Base-by-base conservation (phyloP, 1,284 basidiomycete species). In the Cystobasidium slooffiae region DNA sequence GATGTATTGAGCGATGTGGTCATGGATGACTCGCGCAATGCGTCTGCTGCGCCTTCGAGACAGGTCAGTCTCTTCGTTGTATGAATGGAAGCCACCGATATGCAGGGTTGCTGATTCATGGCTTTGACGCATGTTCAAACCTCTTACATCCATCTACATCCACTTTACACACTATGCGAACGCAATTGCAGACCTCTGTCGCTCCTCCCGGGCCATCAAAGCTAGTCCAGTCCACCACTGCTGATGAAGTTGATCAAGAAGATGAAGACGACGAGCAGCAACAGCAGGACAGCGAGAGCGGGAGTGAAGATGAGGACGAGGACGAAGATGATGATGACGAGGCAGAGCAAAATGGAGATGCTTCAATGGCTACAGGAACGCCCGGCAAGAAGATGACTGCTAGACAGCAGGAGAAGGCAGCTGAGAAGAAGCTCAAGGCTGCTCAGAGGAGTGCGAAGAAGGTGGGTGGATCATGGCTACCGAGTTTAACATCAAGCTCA, bases 1-100 rank as follows among this genome's bases (percentile, higher is more conserved):
- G 74, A 75, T 41, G 62, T 55, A 37, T 62, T 75, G n/a, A 72
- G 68, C 56, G 74, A 75, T 53, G 68, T 75, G 18, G 74, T 74
- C 41, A 68, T 75, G 68, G 74, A 72, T 44, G 70, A 73, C 31
- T 65, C 68, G 43, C 49, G 61, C 44, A 67, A 55, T 20, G 46
- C 46, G 3, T 74, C 72, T 20, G 46, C 49, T 31, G 68, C 63
- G 37, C 49, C 53, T 24, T 74, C 72, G 4, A 20, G 72, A 44
- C 72, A 74, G 65, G 72, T 68, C 22, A 61, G 72, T 68, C 24
- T 12, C 3, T n/a, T 7, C 10, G 6, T 16, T 41, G 9, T 3
- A 8, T 18, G 31, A 41, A 41, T 18, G 39, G 31, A 31, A 31
- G 31, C 31, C 31, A 31, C 64, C 18, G 20, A 24, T 18, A 18